These are phyloP conservation scores for Panicum miliaceum DNA, from an alignment of 176 grass and related monocot genomes.

Conservation along the genomic window DNA sequence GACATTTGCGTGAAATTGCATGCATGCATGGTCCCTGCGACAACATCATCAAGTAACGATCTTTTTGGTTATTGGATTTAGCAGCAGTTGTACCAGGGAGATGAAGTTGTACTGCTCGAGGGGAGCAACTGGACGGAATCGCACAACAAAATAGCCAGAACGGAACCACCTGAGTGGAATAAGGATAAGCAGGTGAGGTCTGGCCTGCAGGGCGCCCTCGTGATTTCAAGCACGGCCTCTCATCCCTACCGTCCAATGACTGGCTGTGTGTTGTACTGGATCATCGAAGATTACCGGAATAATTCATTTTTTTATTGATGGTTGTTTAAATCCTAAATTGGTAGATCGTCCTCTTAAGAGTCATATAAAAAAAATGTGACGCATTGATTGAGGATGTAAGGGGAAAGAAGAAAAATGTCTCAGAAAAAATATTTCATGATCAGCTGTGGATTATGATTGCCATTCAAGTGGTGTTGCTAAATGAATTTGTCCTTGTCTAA, in stretches of 20 bases:
- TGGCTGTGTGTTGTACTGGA: not conserved
- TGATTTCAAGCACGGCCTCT: constrained; percentile 6
- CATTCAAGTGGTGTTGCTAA: not conserved
- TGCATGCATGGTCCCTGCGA: constrained; percentile 37
- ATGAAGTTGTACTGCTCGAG: constrained; percentile 19
- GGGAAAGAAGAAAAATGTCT: not conserved
- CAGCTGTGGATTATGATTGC: not conserved
- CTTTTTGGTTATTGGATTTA: constrained; percentile 37
- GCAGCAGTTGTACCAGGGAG: not conserved
- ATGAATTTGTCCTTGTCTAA: not conserved
- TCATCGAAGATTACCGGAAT: not conserved
- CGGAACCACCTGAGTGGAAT: constrained; percentile 27
- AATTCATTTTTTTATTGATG: not conserved
- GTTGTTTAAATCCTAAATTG: not conserved
- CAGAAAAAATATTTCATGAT: not conserved
- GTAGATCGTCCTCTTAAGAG: not conserved
- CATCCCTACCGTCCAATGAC: not conserved
- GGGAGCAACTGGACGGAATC: constrained; percentile 2
- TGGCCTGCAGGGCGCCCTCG: not conserved
- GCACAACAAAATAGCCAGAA: constrained; percentile 27
- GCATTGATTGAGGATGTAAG: not conserved
- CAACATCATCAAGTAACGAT: constrained; percentile 39
- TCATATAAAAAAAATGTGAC: not conserved
- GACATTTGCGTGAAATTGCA: constrained; percentile 7
- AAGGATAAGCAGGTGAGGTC: not conserved